A percentile compares a stretch with the other conserved stretches of the same genome.
These are phyloP conservation scores for Delphinella strobiligena DNA, from an alignment of 2,329 filamentous ascomycete genomes.

Conservation along the genomic window DNA sequence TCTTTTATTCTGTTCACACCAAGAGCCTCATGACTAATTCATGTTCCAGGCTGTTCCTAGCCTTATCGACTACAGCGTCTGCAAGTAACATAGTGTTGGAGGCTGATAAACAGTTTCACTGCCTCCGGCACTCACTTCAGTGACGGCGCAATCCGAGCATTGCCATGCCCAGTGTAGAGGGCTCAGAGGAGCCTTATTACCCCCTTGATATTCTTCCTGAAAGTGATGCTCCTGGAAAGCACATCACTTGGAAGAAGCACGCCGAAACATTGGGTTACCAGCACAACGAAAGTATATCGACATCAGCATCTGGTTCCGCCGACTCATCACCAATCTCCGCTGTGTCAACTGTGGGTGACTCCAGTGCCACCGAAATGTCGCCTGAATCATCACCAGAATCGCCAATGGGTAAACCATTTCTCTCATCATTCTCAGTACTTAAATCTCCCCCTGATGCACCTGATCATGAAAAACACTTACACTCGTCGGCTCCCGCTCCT, in stretches of 20 bases:
- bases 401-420: conserved; percentile 59
- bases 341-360: conserved; percentile 83
- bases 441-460: conserved; percentile 34
- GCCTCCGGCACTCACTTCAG: too few relatives aligned
- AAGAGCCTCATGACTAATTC: too few relatives aligned
- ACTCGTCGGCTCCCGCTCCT: conserved; percentile 47
- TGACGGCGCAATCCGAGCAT: background rate
- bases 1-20: too few relatives aligned
- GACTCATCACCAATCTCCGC: conserved; percentile 94
- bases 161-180: background rate
- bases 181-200: background rate
- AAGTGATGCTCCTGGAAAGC: background rate
- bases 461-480: conserved; percentile 28
- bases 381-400: conserved; percentile 90
- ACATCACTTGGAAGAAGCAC: background rate
- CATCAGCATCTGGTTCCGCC: conserved; percentile 67
- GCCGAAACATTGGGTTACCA: conserved; percentile 36
- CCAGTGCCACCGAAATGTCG: conserved; percentile 78
- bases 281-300: conserved; percentile 67
- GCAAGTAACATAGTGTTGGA: background rate
- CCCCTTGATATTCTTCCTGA: background rate
- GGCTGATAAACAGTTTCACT: background rate
- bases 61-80: too few relatives aligned
- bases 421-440: conserved; percentile 55
- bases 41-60: too few relatives aligned